Evolutionary conservation across 2,329 filamentous ascomycete genomes (phyloP).

Genomic region (Didymella pomorum): DNA sequence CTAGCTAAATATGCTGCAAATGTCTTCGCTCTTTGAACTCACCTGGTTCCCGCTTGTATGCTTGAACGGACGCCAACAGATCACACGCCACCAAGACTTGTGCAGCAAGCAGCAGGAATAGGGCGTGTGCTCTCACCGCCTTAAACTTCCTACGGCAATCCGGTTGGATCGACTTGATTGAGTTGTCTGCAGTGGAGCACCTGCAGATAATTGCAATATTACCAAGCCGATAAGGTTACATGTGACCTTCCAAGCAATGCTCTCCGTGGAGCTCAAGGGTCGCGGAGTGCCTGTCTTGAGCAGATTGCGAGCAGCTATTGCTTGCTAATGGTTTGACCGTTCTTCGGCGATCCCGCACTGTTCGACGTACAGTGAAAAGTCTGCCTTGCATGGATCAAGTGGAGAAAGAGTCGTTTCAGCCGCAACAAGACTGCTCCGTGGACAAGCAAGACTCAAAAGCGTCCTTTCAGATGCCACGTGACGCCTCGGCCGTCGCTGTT

Average conservation of each 20-base stretch:
- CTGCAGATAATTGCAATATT: neutral
- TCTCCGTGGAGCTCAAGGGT: neutral
- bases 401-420: neutral
- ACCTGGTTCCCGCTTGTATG: neutral
- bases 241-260: neutral
- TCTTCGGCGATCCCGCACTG: neutral
- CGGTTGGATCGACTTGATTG: neutral
- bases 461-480: neutral
- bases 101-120: neutral
- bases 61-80: neutral
- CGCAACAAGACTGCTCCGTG: neutral
- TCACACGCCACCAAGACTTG: neutral
- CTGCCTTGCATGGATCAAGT: conserved; percentile 9
- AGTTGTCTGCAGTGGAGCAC: neutral
- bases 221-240: neutral
- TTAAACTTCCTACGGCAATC: no score
- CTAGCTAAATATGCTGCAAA: neutral
- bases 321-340: no score
- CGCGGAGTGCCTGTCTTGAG: neutral
- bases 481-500: neutral
- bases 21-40: neutral
- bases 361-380: neutral
- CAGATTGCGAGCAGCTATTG: neutral
- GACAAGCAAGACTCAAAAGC: neutral
- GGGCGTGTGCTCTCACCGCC: no score